A percentile compares a stretch with the other conserved stretches of the same genome.
These are phyloP conservation scores for Candida incommunis DNA, from an alignment of 805 yeast species.

Conservation along the genomic window DNA sequence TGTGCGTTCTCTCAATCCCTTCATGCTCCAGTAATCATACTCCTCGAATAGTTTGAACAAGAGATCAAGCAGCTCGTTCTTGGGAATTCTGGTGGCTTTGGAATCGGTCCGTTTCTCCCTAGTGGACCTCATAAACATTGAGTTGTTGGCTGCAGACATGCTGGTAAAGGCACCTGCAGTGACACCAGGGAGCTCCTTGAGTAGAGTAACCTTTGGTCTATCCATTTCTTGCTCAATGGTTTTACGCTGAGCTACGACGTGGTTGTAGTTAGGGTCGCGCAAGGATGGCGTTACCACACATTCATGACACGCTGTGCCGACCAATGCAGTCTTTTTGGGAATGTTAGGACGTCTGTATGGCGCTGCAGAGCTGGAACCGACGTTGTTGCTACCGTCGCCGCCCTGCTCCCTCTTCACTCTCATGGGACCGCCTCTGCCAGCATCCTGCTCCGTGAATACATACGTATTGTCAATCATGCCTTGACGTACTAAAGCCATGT, in stretches of 20 bases:
- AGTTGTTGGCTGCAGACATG: constrained; percentile 47
- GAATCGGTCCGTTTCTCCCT: constrained; percentile 33
- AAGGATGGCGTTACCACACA: constrained; percentile 76
- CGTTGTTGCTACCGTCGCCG: neutral
- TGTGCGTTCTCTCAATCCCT: constrained; percentile 85
- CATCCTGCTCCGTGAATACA: constrained; percentile 75
- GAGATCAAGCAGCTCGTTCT: constrained; percentile 77
- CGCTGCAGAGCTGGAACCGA: neutral
- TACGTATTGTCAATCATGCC: constrained; percentile 65
- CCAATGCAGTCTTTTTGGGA: constrained; percentile 72
- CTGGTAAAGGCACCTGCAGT: constrained; percentile 18
- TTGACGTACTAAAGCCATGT: constrained; percentile 60
- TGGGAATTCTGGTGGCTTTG: constrained; percentile 87
- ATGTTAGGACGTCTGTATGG: constrained; percentile 21
- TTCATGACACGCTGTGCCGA: constrained; percentile 85
- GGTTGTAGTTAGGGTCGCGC: constrained; percentile 52
- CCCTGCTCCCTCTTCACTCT: constrained; percentile 2
- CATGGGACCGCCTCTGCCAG: constrained; percentile 19
- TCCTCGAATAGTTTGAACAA: constrained; percentile 84
- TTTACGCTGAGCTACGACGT: constrained; percentile 46
- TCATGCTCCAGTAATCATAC: constrained; percentile 92
- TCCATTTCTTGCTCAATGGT: constrained; percentile 26
- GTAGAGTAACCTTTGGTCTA: constrained; percentile 52
- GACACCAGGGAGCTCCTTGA: constrained; percentile 76
- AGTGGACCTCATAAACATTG: constrained; percentile 42